Evolutionary conservation across 371 early-diverging fungal genomes (phyloP).

Genomic region (Catenaria anguillulae): DNA sequence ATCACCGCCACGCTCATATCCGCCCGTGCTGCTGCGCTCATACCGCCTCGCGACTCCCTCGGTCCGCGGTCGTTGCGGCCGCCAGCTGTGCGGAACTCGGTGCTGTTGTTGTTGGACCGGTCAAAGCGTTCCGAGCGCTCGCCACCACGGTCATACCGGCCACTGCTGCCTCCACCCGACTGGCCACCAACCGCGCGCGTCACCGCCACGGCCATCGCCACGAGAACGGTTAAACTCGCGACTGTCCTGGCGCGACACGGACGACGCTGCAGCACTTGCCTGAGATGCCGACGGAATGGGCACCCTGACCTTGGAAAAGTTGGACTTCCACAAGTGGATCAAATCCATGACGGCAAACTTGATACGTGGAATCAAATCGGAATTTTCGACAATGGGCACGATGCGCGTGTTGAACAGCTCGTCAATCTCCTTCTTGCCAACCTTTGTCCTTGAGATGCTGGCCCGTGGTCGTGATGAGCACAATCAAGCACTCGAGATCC

Average conservation of each 20-base stretch:
- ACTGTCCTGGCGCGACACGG: background rate
- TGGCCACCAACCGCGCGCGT: background rate
- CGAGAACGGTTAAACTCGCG: too few relatives aligned
- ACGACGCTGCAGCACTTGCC: background rate
- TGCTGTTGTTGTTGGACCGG: background rate
- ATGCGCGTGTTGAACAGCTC: background rate
- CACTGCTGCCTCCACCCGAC: background rate
- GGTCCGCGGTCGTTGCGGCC: too few relatives aligned
- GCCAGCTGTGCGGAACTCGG: background rate
- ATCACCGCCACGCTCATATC: too few relatives aligned
- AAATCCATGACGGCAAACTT: background rate
- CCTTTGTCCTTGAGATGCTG: background rate
- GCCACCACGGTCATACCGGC: background rate
- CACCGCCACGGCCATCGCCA: too few relatives aligned
- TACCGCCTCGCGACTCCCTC: too few relatives aligned
- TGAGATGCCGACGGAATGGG: background rate
- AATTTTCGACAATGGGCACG: background rate
- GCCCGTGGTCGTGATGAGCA: background rate
- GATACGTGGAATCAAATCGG: background rate
- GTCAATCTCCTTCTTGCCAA: background rate
- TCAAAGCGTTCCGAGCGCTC: background rate
- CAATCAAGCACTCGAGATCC: conserved; percentile 3
- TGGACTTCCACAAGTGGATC: background rate
- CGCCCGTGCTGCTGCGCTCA: too few relatives aligned
- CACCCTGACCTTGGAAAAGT: background rate